Evolutionary conservation across 2,329 filamentous ascomycete genomes (phyloP).

Genomic region (Fusarium mundagurra): DNA sequence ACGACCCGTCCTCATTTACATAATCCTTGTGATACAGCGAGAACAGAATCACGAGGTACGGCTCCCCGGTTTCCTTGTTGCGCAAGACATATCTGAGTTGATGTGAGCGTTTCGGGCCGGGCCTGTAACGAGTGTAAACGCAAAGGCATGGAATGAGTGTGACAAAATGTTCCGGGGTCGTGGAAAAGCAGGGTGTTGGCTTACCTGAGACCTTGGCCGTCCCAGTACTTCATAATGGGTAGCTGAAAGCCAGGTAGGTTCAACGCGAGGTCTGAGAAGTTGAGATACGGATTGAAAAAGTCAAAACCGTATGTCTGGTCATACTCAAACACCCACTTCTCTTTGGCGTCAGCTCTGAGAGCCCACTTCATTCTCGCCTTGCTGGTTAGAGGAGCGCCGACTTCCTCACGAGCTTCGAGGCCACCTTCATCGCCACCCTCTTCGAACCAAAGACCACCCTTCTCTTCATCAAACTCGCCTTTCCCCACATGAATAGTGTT

Average conservation of each 20-base stretch:
- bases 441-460: constrained; percentile 66
- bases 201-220: constrained; percentile 80
- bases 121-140: constrained; percentile 41
- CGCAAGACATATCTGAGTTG: constrained; percentile 91
- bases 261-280: constrained; percentile 79
- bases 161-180: neutral
- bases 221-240: constrained; percentile 81
- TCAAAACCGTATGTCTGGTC: constrained; percentile 63
- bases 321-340: constrained; percentile 65
- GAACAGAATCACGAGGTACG: constrained; percentile 85
- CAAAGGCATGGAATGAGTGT: constrained; percentile 26
- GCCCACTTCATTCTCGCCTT: constrained; percentile 70
- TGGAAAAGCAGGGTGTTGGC: constrained; percentile 40
- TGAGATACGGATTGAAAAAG: constrained; percentile 93
- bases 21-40: constrained; percentile 77
- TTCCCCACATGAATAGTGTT: constrained; percentile 77
- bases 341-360: constrained; percentile 58
- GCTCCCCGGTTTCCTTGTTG: constrained; percentile 75
- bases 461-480: constrained; percentile 56
- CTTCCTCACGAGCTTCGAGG: constrained; percentile 53
- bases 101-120: constrained; percentile 73
- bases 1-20: constrained; percentile 65
- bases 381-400: constrained; percentile 62
- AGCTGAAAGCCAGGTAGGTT: constrained; percentile 77
- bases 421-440: constrained; percentile 73